Percentiles rank a stretch among this genome's conserved stretches.
Evolutionary conservation across 2,329 filamentous ascomycete species (phyloP).

Genomic region (Ceratocystis smalleyi): DNA sequence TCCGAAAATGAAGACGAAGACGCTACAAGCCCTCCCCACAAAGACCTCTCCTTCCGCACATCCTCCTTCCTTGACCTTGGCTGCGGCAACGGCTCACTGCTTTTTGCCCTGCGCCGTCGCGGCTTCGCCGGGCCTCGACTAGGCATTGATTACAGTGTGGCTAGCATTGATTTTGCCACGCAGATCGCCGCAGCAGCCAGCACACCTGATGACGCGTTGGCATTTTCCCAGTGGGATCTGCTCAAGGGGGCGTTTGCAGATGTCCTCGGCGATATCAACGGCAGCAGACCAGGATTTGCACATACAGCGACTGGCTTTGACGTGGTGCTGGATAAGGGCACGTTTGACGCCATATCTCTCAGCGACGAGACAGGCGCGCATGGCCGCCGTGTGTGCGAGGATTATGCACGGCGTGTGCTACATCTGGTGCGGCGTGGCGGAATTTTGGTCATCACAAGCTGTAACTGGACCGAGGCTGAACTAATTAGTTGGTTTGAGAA

Average conservation of each 20-base stretch:
- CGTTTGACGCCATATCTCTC: conserved; percentile 89
- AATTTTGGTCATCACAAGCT: conserved; percentile 76
- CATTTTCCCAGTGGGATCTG: conserved; percentile 48
- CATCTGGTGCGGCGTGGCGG: conserved; percentile 54
- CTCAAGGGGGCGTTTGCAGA: conserved; percentile 29
- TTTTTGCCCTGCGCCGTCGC: conserved; percentile 56
- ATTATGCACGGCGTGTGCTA: conserved; percentile 55
- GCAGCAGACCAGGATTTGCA: background rate
- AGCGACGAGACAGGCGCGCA: conserved; percentile 37
- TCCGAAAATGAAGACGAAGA: conserved; percentile 14
- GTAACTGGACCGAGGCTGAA: conserved; percentile 94
- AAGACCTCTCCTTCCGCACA: conserved; percentile 24
- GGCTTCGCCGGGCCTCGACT: conserved; percentile 55
- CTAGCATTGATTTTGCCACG: conserved; percentile 58
- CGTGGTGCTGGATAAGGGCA: conserved; percentile 92
- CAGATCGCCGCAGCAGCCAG: conserved; percentile 36
- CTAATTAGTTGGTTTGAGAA: conserved; percentile 58
- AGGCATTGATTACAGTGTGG: conserved; percentile 73
- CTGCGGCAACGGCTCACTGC: conserved; percentile 81
- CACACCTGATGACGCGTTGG: conserved; percentile 20
- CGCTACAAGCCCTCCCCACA: conserved; percentile 15
- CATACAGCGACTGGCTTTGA: conserved; percentile 48
- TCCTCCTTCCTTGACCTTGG: conserved; percentile 65
- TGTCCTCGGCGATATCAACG: conserved; percentile 21
- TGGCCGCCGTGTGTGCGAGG: conserved; percentile 52